Evolutionary conservation across 768 basidiomycete species (phyloP).

Genomic region (Terana coerulea): DNA sequence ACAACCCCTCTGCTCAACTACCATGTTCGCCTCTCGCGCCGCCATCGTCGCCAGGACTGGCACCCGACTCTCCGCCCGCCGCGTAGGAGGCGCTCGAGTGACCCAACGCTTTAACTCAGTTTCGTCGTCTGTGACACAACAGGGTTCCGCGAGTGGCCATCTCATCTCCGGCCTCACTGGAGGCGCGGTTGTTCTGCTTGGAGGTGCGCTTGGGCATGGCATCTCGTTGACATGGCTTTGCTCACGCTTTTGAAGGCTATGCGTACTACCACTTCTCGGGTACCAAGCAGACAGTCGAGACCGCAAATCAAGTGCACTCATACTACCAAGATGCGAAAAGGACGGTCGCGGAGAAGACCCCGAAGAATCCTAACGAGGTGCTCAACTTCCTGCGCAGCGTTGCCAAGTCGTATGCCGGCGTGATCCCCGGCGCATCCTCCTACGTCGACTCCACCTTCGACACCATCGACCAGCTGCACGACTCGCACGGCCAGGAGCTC

Average conservation of each 20-base stretch:
- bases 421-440: slow-evolving; percentile 35
- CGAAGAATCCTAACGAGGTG: slow-evolving; percentile 29
- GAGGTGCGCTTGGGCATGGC: slow-evolving; percentile 21
- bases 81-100: slow-evolving; percentile 17
- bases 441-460: slow-evolving; percentile 43
- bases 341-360: slow-evolving; percentile 23
- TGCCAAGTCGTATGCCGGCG: slow-evolving; percentile 37
- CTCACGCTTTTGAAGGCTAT: slow-evolving; percentile 28
- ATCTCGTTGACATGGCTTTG: background rate
- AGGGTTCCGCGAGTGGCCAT: slow-evolving; percentile 20
- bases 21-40: background rate
- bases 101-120: slow-evolving; percentile 24
- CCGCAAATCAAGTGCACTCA: slow-evolving; percentile 25
- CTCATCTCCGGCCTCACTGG: slow-evolving; percentile 28
- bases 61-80: slow-evolving; percentile 12
- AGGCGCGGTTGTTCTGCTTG: slow-evolving; percentile 26
- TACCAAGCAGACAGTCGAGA: slow-evolving; percentile 33
- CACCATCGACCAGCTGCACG: slow-evolving; percentile 33
- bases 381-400: slow-evolving; percentile 36
- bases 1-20: background rate
- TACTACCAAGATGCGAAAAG: slow-evolving; percentile 25
- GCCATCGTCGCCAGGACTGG: background rate
- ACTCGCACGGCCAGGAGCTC: slow-evolving; percentile 38
- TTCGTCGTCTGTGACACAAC: background rate
- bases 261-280: slow-evolving; percentile 40